Evolutionary conservation across 1,139 yeast genomes (phyloP).

Genomic region (Kluyveromyces sp.): DNA sequence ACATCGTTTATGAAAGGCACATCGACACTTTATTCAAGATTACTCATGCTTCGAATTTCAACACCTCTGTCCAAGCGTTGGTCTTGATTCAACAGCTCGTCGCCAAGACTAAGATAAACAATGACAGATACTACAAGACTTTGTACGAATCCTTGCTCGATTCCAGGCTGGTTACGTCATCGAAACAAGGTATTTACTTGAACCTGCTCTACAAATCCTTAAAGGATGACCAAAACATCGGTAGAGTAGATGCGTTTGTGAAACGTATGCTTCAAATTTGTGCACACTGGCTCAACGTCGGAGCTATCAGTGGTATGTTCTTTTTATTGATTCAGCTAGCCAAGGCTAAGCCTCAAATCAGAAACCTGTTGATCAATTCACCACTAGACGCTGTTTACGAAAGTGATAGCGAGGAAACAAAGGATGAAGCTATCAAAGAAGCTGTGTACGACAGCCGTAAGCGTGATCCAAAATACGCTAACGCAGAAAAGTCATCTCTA

Average conservation of each 20-base stretch:
- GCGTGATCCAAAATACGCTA: conserved; percentile 84
- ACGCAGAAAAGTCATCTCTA: conserved; percentile 70
- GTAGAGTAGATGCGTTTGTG: conserved; percentile 80
- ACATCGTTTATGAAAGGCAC: conserved; percentile 67
- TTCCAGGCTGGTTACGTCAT: conserved; percentile 70
- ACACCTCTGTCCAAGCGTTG: conserved; percentile 89
- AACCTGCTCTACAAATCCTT: conserved; percentile 79
- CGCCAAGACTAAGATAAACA: conserved; percentile 46
- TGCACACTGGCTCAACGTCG: conserved; percentile 78
- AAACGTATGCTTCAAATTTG: conserved; percentile 86
- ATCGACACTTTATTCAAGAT: conserved; percentile 79
- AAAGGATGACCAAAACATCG: conserved; percentile 56
- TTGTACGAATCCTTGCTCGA: conserved; percentile 86
- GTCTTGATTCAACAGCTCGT: conserved; percentile 75
- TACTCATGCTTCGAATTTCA: conserved; percentile 91
- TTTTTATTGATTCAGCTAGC: conserved; percentile 66
- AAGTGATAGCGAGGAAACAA: conserved; percentile 28
- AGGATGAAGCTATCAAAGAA: conserved; percentile 17
- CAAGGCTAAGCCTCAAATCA: conserved; percentile 43
- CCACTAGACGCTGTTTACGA: conserved; percentile 34
- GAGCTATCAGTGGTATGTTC: conserved; percentile 86
- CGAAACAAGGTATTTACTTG: conserved; percentile 84
- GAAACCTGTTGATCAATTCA: conserved; percentile 42
- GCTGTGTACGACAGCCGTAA: conserved; percentile 72
- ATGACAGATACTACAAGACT: conserved; percentile 80